phyloP scores from a whole-genome alignment of 129 eudicot genomes.

The Flaveria linearis region DNA sequence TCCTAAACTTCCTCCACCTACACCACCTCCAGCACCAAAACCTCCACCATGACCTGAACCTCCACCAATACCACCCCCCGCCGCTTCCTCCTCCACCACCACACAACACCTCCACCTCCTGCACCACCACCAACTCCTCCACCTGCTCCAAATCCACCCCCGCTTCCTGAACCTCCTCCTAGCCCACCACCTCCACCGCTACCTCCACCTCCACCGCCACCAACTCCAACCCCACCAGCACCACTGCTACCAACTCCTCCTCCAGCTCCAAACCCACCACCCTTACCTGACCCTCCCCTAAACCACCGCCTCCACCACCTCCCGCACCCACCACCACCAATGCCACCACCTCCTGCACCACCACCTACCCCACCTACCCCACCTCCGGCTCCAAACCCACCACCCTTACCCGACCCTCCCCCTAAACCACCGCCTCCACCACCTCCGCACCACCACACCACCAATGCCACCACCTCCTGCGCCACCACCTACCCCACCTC shows the following conservation, averaged over 20 bases:
- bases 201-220: constrained; percentile 45
- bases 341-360: constrained; percentile 34
- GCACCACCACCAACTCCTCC: constrained; percentile 47
- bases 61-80: constrained; percentile 38
- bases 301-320: constrained; percentile 43
- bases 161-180: constrained; percentile 41
- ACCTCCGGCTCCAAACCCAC: constrained; percentile 38
- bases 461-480: constrained; percentile 38
- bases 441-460: constrained; percentile 21
- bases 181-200: constrained; percentile 47
- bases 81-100: constrained; percentile 54
- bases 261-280: constrained; percentile 63
- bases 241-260: constrained; percentile 43
- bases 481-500: constrained; percentile 36
- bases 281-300: constrained; percentile 58
- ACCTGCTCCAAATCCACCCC: constrained; percentile 43
- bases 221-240: constrained; percentile 39
- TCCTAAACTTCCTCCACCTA: constrained; percentile 37
- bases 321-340: constrained; percentile 37
- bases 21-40: constrained; percentile 44
- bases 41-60: constrained; percentile 49
- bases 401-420: constrained; percentile 31
- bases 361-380: constrained; percentile 38
- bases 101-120: constrained; percentile 42
- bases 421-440: constrained; percentile 36